Evolutionary conservation across 2,329 filamentous ascomycete genomes (phyloP).

Genomic region (Didymellaceae sp.): DNA sequence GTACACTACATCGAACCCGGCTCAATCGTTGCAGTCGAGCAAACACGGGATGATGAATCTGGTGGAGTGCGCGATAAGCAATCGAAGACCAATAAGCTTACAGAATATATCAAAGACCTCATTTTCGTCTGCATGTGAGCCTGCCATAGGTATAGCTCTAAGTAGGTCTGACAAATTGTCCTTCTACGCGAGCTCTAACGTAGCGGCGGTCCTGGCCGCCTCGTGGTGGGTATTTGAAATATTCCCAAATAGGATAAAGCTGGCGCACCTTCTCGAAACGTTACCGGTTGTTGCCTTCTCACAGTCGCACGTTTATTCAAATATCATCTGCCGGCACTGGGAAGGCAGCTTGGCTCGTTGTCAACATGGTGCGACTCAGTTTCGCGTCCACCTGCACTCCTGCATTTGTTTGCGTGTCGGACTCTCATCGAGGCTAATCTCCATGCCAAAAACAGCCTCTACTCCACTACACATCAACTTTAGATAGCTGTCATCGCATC

Average conservation of each 20-base stretch:
- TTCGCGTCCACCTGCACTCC: too few species aligned
- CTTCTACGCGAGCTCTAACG: constrained; percentile 6
- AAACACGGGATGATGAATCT: background rate
- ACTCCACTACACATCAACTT: constrained; percentile 3
- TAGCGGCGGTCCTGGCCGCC: constrained; percentile 6
- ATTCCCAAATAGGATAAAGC: constrained; percentile 23
- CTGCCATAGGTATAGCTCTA: constrained; percentile 3
- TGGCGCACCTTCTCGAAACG: constrained; percentile 28
- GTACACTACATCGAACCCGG: background rate
- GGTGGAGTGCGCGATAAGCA: constrained; percentile 1
- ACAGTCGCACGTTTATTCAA: constrained; percentile 9
- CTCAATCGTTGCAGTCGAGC: background rate
- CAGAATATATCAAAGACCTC: background rate
- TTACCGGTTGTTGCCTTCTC: constrained; percentile 2
- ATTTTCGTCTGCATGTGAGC: constrained; percentile 7
- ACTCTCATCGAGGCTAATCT: background rate
- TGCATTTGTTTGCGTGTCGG: too few species aligned
- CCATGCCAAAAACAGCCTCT: background rate
- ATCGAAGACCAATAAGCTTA: constrained; percentile 21
- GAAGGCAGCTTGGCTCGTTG: constrained; percentile 10
- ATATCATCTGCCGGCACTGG: constrained; percentile 14
- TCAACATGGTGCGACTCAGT: too few species aligned
- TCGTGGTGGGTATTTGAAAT: constrained; percentile 41
- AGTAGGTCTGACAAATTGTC: constrained; percentile 30
- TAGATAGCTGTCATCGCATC: background rate